Percentiles rank a stretch among this genome's conserved stretches.
Conservation (phyloP, 768 basidiomycete genomes). For the Sporobolomyces pararoseus region DNA sequence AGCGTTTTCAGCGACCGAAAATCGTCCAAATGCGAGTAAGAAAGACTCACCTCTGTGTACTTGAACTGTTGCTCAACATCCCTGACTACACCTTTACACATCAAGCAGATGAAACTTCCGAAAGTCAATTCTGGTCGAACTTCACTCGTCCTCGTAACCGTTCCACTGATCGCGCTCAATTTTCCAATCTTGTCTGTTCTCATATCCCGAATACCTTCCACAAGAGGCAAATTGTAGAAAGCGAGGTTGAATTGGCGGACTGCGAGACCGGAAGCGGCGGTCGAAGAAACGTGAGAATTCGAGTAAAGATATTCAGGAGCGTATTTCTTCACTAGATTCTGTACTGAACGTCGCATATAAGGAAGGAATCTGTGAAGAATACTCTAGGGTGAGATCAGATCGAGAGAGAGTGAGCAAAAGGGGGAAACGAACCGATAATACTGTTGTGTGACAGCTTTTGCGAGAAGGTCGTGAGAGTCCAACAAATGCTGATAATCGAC, state of each 20-base stretch:
- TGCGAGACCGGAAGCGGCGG: conserved; percentile 74
- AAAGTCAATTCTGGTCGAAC: conserved; percentile 90
- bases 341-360: conserved; percentile 83
- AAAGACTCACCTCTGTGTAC: conserved; percentile 75
- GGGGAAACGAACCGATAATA: conserved; percentile 68
- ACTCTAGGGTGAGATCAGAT: background rate
- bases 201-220: conserved; percentile 89
- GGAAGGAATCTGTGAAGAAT: conserved; percentile 65
- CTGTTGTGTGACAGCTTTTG: conserved; percentile 85
- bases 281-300: conserved; percentile 69
- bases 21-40: too few relatives aligned
- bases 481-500: conserved; percentile 90
- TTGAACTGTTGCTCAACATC: conserved; percentile 99
- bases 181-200: conserved; percentile 90
- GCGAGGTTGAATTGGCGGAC: conserved; percentile 92
- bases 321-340: conserved; percentile 80
- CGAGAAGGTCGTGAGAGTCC: conserved; percentile 84
- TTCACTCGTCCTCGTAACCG: conserved; percentile 94
- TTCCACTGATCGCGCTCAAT: conserved; percentile 90
- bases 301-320: conserved; percentile 93
- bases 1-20: background rate
- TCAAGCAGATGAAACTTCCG: conserved; percentile 88
- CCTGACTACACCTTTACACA: conserved; percentile 76
- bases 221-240: conserved; percentile 85
- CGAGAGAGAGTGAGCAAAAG: background rate